Conservation (phyloP, 305 asterid genomes). For the Nicotiana rustica region DNA sequence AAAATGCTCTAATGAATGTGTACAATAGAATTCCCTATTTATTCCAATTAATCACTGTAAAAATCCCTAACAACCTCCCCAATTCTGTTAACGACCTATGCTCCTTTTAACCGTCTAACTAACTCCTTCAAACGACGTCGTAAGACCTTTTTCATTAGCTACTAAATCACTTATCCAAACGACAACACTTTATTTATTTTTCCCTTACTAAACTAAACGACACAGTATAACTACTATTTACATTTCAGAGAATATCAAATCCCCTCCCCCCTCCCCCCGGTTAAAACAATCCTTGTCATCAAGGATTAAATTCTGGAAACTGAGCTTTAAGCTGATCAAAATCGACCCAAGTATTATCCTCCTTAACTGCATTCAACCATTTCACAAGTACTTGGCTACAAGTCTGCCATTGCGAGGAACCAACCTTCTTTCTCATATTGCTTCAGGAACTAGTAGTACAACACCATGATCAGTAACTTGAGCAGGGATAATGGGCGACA, state of each 20-base stretch:
- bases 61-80: too few relatives aligned
- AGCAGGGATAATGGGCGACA: not conserved
- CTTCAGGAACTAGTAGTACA: not conserved
- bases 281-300: not conserved
- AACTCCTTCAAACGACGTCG: too few relatives aligned
- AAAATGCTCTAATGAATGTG: too few relatives aligned
- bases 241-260: not conserved
- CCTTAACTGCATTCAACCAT: not conserved
- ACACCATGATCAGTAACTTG: not conserved
- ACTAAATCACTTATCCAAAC: too few relatives aligned
- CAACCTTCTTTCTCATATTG: not conserved
- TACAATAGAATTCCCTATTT: too few relatives aligned
- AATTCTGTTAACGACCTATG: too few relatives aligned
- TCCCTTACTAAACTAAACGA: too few relatives aligned
- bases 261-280: not conserved
- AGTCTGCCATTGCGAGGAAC: not conserved
- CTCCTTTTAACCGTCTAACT: too few relatives aligned
- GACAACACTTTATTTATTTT: too few relatives aligned
- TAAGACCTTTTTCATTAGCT: too few relatives aligned
- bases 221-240: too few relatives aligned
- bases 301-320: not conserved
- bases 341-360: not conserved
- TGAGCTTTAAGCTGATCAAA: not conserved
- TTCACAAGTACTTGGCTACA: not conserved
- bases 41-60: too few relatives aligned